These are phyloP conservation scores for Chimonanthus salicifolius DNA, from an alignment of 164 flowering plant species.

Conservation along the genomic window DNA sequence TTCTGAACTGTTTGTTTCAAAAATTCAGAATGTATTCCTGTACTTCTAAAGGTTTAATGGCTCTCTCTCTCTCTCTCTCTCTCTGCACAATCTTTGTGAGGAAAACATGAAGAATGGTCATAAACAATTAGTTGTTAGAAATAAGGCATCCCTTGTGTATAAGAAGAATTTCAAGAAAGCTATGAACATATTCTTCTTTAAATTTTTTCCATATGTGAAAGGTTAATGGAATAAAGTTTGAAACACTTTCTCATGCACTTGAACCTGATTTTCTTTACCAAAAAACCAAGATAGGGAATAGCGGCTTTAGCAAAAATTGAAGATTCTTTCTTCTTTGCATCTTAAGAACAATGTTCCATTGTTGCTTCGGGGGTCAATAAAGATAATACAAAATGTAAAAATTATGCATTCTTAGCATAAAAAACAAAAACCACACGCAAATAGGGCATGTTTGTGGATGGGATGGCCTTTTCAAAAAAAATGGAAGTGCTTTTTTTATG, in stretches of 20 bases:
- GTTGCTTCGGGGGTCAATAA: background rate
- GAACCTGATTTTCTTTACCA: background rate
- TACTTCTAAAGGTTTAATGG: background rate
- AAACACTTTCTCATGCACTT: background rate
- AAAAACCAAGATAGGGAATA: background rate
- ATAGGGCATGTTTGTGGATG: background rate
- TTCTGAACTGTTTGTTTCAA: background rate
- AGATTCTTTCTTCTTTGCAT: background rate
- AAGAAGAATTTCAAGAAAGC: no score
- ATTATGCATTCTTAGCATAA: background rate
- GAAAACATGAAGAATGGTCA: no score
- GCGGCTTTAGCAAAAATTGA: background rate
- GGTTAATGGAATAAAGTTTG: background rate
- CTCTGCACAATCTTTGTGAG: background rate
- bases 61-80: no score
- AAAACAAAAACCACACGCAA: no score
- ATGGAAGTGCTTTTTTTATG: background rate
- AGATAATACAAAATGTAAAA: background rate
- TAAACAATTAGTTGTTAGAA: no score
- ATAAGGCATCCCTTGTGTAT: no score
- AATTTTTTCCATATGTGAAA: background rate
- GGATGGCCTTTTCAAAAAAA: no score
- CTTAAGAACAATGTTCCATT: background rate
- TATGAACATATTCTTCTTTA: no score
- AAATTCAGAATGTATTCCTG: background rate